Percentiles rank a stretch among this genome's conserved stretches.
These are phyloP conservation scores for Trichopus zeylanicus DNA, from an alignment of 116 monocot genomes.

Conservation along the genomic window DNA sequence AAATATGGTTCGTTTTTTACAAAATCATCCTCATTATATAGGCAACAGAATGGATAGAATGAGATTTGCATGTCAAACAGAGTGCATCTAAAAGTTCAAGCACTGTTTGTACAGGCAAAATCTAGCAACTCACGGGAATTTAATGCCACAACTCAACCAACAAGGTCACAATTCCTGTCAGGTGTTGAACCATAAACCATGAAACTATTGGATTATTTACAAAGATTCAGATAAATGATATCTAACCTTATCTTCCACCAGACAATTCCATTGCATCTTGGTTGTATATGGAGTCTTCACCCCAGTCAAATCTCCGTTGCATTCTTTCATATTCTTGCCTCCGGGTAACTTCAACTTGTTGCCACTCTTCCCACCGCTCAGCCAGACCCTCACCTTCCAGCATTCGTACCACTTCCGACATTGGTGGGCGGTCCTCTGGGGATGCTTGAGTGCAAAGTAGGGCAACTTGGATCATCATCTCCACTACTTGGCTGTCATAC, in stretches of 20 bases:
- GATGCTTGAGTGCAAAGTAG: slow-evolving; percentile 78
- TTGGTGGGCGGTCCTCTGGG: slow-evolving; percentile 66
- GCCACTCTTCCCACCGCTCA: slow-evolving; percentile 86
- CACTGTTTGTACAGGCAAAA: no score
- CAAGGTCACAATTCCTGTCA: no score
- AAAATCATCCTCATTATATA: no score
- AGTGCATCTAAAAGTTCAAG: no score
- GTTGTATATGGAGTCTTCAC: slow-evolving; percentile 55
- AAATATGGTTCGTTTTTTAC: no score
- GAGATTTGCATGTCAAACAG: no score
- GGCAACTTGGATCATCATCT: slow-evolving; percentile 80
- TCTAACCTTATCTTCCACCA: slow-evolving; percentile 41
- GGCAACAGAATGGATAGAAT: no score
- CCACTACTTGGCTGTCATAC: slow-evolving; percentile 50
- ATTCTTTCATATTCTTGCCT: slow-evolving; percentile 61
- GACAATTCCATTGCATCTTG: slow-evolving; percentile 64
- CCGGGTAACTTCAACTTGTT: slow-evolving; percentile 64
- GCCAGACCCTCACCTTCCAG: slow-evolving; percentile 81
- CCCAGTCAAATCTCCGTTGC: slow-evolving; percentile 64
- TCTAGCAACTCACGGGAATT: no score
- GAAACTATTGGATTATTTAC: neutral
- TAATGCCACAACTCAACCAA: no score
- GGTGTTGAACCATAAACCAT: no score
- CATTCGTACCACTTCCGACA: slow-evolving; percentile 86
- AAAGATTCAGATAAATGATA: neutral